Base-by-base conservation (phyloP, 306 rosid genomes). In the Gleditsia sinensis region DNA sequence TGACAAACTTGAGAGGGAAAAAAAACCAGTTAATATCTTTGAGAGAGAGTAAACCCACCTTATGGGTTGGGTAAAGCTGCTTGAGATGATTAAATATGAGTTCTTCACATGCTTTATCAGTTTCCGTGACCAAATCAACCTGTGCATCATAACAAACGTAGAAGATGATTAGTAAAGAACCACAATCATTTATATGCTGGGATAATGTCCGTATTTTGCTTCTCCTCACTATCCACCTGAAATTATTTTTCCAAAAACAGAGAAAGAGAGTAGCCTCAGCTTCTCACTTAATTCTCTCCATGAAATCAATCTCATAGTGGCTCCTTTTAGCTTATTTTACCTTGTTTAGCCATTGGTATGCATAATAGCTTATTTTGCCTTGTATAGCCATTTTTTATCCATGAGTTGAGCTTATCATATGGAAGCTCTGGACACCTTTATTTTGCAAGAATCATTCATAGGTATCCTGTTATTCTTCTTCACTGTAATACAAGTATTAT, bases 61-160 rank as follows among this genome's bases (percentile, higher is more conserved):
- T 90, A 67, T 94, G 99, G 37, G 88, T 80, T 57, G 99, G 99
- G 76, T 87, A 80, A 61, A 78, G 90, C 72, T 88, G 75, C 83
- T 88, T 88, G 80, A 94, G 99, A 79, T 90, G 86, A 67, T 81
- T 90, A 25, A 94, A 90, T 53, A 94, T 91, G 81, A 92, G 87
- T 39, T 88, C 97, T 81, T 94, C 99, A 63, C 98, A 92, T 30
- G 95, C 98, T 90, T 94, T 94, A 72, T 94, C 99, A 77, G 99
- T 92, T 86, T 88, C 99, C 2, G 99, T 94, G 71, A 92, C 99
- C 91, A 94, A 87, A 86, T 94, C 99, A 74, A 92, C 98, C 99
- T 92, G 80, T 62, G 71, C 54, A 76, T 67, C 79, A 69, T 76
- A 82, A 61, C n/a, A 61, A 79, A 43, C 60, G 17, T 57, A 62